A percentile compares a stretch with the other conserved stretches of the same genome.
phyloP scores from a whole-genome alignment of 345 rosid species.

The Microthlaspi erraticum region DNA sequence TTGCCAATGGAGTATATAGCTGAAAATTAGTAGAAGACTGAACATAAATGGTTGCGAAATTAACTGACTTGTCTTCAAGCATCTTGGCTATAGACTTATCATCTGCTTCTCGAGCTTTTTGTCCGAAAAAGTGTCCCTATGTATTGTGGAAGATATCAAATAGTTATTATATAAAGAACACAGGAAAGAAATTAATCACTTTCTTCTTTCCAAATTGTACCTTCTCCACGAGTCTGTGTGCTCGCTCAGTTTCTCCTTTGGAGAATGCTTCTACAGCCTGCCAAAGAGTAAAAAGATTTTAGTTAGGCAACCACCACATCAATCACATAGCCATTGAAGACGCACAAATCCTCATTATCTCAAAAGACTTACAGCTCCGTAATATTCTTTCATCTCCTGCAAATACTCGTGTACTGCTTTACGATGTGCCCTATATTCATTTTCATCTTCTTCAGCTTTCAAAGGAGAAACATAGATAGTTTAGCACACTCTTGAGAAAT shows the following conservation, averaged over 20 bases:
- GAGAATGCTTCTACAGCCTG: slow-evolving; percentile 68
- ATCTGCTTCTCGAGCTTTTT: slow-evolving; percentile 65
- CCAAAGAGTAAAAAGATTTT: slow-evolving; percentile 23
- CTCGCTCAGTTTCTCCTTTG: slow-evolving; percentile 55
- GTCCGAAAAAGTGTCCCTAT: slow-evolving; percentile 61
- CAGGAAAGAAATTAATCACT: slow-evolving; percentile 6
- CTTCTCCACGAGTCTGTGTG: slow-evolving; percentile 54
- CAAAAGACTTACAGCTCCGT: slow-evolving; percentile 58
- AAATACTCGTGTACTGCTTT: slow-evolving; percentile 63
- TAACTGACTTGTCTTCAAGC: slow-evolving; percentile 54
- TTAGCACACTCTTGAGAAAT: slow-evolving; percentile 20
- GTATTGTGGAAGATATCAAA: slow-evolving; percentile 31
- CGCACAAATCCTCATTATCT: slow-evolving; percentile 15
- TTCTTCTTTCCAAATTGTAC: slow-evolving; percentile 42
- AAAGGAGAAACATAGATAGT: slow-evolving; percentile 30
- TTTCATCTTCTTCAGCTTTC: slow-evolving; percentile 53
- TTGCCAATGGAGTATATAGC: slow-evolving; percentile 34
- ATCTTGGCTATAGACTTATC: slow-evolving; percentile 61
- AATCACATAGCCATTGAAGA: slow-evolving; percentile 18
- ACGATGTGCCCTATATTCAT: slow-evolving; percentile 54
- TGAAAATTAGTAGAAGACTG: slow-evolving; percentile 15
- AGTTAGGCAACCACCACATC: no score
- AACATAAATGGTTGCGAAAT: slow-evolving; percentile 7
- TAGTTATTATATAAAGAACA: slow-evolving; percentile 20
- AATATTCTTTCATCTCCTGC: slow-evolving; percentile 64